Evolutionary conservation across 208 protist genomes (phyloP).

Genomic region (Blechomonas ayalai): DNA sequence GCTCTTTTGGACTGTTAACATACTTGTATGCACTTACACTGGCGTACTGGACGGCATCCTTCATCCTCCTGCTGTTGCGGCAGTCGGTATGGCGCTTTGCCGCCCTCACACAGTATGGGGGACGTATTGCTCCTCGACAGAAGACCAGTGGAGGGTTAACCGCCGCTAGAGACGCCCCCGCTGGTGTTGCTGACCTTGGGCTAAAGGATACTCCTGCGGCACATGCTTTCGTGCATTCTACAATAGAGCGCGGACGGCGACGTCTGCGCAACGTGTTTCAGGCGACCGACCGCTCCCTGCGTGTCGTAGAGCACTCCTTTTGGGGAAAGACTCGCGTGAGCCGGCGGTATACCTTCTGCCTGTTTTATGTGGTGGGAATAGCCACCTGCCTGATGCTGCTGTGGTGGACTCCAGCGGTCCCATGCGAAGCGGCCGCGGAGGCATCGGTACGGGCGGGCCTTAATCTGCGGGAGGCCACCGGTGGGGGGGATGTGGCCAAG

Average conservation of each 20-base stretch:
- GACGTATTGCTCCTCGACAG: constrained; percentile 4
- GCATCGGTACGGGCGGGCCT: too few species aligned
- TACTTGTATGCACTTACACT: constrained; percentile 10
- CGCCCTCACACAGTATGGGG: constrained; percentile 37
- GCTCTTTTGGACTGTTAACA: too few species aligned
- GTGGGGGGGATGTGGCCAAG: too few species aligned
- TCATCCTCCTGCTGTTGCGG: constrained; percentile 32
- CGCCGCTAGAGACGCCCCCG: too few species aligned
- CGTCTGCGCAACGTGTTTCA: not conserved
- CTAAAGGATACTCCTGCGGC: too few species aligned
- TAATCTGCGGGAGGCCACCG: too few species aligned
- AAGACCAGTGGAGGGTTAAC: not conserved
- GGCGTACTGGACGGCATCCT: constrained; percentile 41
- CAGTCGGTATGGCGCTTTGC: constrained; percentile 16
- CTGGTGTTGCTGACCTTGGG: too few species aligned
- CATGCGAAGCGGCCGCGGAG: not conserved
- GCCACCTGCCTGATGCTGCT: constrained; percentile 11
- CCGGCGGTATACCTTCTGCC: constrained; percentile 27
- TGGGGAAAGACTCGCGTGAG: constrained; percentile 18
- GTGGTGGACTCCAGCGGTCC: not conserved
- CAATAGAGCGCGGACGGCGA: too few species aligned
- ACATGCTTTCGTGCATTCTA: too few species aligned
- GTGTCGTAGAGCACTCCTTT: constrained; percentile 5
- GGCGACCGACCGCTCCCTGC: not conserved
- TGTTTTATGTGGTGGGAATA: constrained; percentile 48